Conservation (phyloP, 148 eudicot genomes). For the Rheum nobile region DNA sequence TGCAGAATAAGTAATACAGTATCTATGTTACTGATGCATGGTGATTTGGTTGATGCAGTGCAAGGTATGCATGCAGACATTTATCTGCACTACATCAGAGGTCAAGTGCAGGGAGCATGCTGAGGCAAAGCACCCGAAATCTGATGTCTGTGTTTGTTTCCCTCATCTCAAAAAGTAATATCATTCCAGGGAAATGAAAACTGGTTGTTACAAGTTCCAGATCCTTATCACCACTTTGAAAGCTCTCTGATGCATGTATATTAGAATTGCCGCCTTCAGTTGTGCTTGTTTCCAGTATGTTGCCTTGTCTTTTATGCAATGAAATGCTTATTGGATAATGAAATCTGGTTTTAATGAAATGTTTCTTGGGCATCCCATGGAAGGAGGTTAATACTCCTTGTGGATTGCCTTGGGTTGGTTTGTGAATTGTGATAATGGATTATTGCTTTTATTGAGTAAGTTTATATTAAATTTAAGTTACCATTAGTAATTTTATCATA, state of each 20-base stretch:
- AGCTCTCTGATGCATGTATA: slow-evolving; percentile 8
- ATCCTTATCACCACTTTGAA: neutral
- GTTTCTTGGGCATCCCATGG: neutral
- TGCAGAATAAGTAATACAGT: neutral
- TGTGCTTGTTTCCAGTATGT: neutral
- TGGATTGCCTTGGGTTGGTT: neutral
- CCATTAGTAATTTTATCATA: too few species aligned
- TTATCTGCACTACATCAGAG: slow-evolving; percentile 57
- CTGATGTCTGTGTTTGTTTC: slow-evolving; percentile 35
- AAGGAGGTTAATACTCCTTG: too few species aligned
- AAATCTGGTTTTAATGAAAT: neutral
- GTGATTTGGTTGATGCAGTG: slow-evolving; percentile 28
- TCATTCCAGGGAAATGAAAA: neutral
- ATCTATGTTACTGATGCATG: neutral
- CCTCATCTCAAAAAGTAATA: slow-evolving; percentile 48
- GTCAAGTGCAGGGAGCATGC: slow-evolving; percentile 66
- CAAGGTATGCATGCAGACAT: slow-evolving; percentile 70
- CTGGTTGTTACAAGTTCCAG: neutral
- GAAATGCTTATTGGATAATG: neutral
- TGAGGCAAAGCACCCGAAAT: slow-evolving; percentile 57
- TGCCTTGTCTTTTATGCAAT: slow-evolving; percentile 4
- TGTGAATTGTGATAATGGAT: neutral
- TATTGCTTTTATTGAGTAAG: too few species aligned
- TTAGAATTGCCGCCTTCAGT: neutral
- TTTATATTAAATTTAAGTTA: too few species aligned